Conservation (phyloP, 2,329 filamentous ascomycete species). For the Diaporthe aspalathi region DNA sequence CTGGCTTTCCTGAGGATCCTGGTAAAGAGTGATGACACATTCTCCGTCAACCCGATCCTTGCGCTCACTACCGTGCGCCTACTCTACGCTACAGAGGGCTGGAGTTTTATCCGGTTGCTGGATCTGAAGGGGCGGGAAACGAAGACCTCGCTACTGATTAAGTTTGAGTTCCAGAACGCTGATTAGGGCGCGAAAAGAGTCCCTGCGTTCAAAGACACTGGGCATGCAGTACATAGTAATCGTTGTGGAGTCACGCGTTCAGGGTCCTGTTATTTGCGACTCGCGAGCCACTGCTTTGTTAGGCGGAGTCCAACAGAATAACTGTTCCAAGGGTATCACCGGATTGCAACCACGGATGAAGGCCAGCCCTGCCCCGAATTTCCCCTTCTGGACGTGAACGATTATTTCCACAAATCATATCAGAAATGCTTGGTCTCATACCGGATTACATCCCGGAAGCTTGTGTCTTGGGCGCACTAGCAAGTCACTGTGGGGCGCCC, state of each 20-base stretch:
- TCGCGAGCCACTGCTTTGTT: not conserved
- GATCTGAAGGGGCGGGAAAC: slow-evolving; percentile 75
- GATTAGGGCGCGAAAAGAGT: slow-evolving; percentile 17
- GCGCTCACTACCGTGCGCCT: slow-evolving; percentile 71
- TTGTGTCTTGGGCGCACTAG: not conserved
- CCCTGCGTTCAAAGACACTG: not conserved
- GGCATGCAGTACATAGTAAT: not conserved
- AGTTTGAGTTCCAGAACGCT: slow-evolving; percentile 65
- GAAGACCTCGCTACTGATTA: slow-evolving; percentile 69
- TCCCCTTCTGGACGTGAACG: slow-evolving; percentile 12
- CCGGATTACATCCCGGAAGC: slow-evolving; percentile 5
- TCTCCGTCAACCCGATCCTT: slow-evolving; percentile 70
- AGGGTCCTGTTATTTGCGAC: not conserved
- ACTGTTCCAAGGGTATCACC: not conserved
- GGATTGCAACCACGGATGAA: not conserved
- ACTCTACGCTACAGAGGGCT: slow-evolving; percentile 65
- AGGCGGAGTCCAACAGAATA: not conserved
- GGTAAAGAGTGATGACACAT: slow-evolving; percentile 75
- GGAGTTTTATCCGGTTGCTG: slow-evolving; percentile 73
- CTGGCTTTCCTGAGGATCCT: slow-evolving; percentile 72
- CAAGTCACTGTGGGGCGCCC: not conserved
- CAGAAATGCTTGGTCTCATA: not conserved
- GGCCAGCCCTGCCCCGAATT: slow-evolving; percentile 4
- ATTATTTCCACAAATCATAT: slow-evolving; percentile 35
- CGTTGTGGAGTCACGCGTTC: not conserved